These are phyloP conservation scores for Nepenthes gracilis DNA, from an alignment of 148 eudicot species.

Conservation along the genomic window DNA sequence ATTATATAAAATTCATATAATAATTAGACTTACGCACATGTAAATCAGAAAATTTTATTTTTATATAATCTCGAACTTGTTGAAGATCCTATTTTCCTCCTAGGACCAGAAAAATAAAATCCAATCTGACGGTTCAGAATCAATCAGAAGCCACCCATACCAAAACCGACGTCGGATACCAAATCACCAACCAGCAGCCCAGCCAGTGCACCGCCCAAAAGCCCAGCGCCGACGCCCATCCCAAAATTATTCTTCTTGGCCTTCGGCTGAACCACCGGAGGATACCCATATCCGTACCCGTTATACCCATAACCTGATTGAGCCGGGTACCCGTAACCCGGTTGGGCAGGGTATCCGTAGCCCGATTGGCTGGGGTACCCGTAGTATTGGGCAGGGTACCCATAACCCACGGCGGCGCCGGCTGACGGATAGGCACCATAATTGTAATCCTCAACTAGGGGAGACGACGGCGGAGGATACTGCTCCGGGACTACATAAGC, in stretches of 20 bases:
- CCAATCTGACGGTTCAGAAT: background rate
- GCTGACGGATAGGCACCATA: background rate
- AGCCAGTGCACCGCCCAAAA: conserved; percentile 59
- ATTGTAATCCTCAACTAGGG: background rate
- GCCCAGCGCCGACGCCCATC: conserved; percentile 50
- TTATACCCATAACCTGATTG: conserved; percentile 3
- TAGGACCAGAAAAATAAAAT: background rate
- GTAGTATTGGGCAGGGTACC: too few species aligned
- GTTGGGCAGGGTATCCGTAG: background rate
- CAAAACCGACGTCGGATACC: conserved; percentile 22
- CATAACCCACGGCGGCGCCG: background rate
- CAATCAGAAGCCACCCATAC: conserved; percentile 2
- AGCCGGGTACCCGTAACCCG: conserved; percentile 14
- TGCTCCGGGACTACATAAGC: background rate
- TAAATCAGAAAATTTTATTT: background rate
- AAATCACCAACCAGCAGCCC: conserved; percentile 52
- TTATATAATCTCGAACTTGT: too few species aligned
- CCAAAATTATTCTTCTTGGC: conserved; percentile 33
- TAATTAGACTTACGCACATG: too few species aligned
- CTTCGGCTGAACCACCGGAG: conserved; percentile 5
- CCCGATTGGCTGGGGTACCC: too few species aligned
- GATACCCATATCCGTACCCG: conserved; percentile 21
- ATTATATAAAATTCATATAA: too few species aligned
- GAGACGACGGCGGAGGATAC: background rate
- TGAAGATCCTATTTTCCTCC: too few species aligned